These are phyloP conservation scores for Candida neerlandica DNA, from an alignment of 1,139 yeast species.

Conservation along the genomic window DNA sequence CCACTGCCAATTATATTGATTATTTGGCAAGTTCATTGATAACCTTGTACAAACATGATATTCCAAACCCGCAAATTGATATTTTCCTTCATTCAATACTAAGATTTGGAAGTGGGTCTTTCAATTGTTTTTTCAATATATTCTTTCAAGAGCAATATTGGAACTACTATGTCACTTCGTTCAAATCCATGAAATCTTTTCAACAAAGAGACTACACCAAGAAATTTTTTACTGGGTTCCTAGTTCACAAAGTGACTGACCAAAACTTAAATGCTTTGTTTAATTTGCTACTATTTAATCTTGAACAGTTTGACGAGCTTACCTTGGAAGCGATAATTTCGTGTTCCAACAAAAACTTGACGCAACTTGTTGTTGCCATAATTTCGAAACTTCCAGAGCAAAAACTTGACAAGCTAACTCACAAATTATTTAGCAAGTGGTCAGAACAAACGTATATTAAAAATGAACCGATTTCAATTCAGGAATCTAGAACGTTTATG, in stretches of 20 bases:
- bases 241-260: conserved; percentile 4
- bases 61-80: conserved; percentile 16
- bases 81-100: conserved; percentile 28
- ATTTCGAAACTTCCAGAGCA: conserved; percentile 10
- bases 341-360: conserved; percentile 11
- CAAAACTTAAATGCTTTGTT: conserved; percentile 11
- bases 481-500: conserved; percentile 37
- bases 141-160: conserved; percentile 26
- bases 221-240: conserved; percentile 11
- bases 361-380: conserved; percentile 13
- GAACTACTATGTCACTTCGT: conserved; percentile 21
- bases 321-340: conserved; percentile 14
- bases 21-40: conserved; percentile 25
- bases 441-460: conserved; percentile 29
- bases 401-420: conserved; percentile 12
- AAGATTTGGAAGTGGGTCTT: conserved; percentile 23
- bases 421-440: conserved; percentile 30
- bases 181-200: conserved; percentile 26
- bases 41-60: not conserved
- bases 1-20: conserved; percentile 24
- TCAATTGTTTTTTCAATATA: conserved; percentile 24
- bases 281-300: conserved; percentile 11
- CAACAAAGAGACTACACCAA: conserved; percentile 26
- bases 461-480: conserved; percentile 37
- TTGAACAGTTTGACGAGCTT: conserved; percentile 21